A percentile compares a stretch with the other conserved stretches of the same genome.
phyloP scores from a whole-genome alignment of 441 rosid genomes.

The Euphorbia schlechtendalii region DNA sequence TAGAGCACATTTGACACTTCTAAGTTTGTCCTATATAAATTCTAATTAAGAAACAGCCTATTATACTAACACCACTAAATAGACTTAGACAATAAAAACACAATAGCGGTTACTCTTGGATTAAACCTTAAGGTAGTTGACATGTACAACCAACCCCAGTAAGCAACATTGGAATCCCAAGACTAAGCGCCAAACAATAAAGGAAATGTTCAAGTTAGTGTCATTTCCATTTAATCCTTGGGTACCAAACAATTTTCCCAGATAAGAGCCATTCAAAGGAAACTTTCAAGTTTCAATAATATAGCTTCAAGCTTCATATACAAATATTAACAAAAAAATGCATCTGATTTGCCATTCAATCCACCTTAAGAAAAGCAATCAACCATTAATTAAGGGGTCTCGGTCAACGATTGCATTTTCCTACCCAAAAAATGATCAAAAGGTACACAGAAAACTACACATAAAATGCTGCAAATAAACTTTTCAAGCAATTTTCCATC shows the following conservation, averaged over 20 bases:
- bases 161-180: not conserved
- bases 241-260: not conserved
- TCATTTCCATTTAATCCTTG: not conserved
- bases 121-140: not conserved
- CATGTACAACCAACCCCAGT: not conserved
- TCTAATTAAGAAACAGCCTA: slow-evolving; percentile 2
- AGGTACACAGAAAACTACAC: not conserved
- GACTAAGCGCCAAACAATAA: not conserved
- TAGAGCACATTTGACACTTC: not conserved
- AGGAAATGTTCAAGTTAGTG: not conserved
- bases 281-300: not conserved
- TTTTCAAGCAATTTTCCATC: not conserved
- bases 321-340: slow-evolving; percentile 2
- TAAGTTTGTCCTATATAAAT: not conserved
- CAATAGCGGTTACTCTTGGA: not conserved
- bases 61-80: not conserved
- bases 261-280: not conserved
- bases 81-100: not conserved
- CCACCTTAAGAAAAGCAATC: not conserved
- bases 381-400: not conserved
- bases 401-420: no score
- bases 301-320: not conserved
- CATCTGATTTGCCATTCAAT: not conserved
- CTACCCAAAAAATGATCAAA: not conserved
- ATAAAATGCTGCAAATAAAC: not conserved